Conservation (phyloP, 768 basidiomycete genomes). For the Mycena amicta region DNA sequence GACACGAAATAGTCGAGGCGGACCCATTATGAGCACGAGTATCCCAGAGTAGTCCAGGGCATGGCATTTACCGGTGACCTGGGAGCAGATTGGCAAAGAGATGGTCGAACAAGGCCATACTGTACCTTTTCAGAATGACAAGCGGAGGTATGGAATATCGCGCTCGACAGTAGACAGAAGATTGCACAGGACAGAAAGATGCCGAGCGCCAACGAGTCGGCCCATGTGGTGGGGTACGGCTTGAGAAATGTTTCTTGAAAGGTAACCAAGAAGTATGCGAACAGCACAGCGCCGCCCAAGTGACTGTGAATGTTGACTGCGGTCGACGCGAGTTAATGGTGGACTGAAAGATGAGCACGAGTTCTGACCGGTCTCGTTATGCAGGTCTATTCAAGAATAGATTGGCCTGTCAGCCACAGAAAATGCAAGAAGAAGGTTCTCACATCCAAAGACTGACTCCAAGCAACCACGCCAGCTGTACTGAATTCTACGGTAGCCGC, state of each 20-base stretch:
- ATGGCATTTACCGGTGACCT: slow-evolving; percentile 66
- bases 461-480: slow-evolving; percentile 65
- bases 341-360: slow-evolving; percentile 15
- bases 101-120: slow-evolving; percentile 8
- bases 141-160: slow-evolving; percentile 69
- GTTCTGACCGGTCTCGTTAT: slow-evolving; percentile 72
- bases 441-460: slow-evolving; percentile 68
- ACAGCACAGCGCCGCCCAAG: slow-evolving; percentile 67
- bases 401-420: slow-evolving; percentile 23
- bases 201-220: slow-evolving; percentile 59
- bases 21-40: slow-evolving; percentile 35
- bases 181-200: slow-evolving; percentile 73
- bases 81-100: slow-evolving; percentile 5
- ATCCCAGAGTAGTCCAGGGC: slow-evolving; percentile 83
- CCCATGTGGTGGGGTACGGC: slow-evolving; percentile 58
- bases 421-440: slow-evolving; percentile 31
- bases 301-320: slow-evolving; percentile 88
- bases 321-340: slow-evolving; percentile 11
- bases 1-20: slow-evolving; percentile 6
- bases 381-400: slow-evolving; percentile 61
- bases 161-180: slow-evolving; percentile 73
- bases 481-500: slow-evolving; percentile 71
- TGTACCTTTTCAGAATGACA: slow-evolving; percentile 73
- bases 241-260: slow-evolving; percentile 55
- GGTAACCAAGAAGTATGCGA: slow-evolving; percentile 55